These are phyloP conservation scores for Monosporascus cannonballus DNA, from an alignment of 2,329 filamentous ascomycete species.

Conservation along the genomic window DNA sequence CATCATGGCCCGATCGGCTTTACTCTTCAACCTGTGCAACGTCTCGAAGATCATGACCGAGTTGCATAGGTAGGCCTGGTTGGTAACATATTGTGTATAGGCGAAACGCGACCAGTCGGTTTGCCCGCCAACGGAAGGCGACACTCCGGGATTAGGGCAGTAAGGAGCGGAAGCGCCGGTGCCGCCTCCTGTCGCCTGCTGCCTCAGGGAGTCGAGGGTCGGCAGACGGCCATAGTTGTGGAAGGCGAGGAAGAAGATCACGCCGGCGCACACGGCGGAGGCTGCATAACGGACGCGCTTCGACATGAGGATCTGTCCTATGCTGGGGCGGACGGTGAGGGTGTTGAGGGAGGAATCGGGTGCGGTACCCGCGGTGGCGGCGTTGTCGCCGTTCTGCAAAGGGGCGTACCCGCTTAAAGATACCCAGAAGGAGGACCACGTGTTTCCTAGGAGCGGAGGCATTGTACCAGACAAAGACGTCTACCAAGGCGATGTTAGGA, in stretches of 20 bases:
- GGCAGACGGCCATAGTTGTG: conserved; percentile 25
- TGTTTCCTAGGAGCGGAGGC: conserved; percentile 24
- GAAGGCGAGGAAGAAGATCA: conserved; percentile 22
- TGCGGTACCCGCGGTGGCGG: conserved; percentile 8
- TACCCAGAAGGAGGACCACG: conserved; percentile 22
- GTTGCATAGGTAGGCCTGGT: conserved; percentile 42
- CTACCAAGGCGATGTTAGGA: background rate
- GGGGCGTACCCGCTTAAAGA: conserved; percentile 20
- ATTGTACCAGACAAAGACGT: conserved; percentile 5
- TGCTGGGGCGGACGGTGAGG: conserved; percentile 19
- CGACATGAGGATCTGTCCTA: conserved; percentile 30
- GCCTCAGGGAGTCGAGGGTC: conserved; percentile 19
- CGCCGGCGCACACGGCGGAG: conserved; percentile 16
- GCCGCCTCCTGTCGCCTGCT: conserved; percentile 4
- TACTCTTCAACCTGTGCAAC: conserved; percentile 34
- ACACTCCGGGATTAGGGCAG: conserved; percentile 17
- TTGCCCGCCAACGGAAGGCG: conserved; percentile 15
- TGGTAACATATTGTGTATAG: conserved; percentile 44
- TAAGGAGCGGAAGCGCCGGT: conserved; percentile 9
- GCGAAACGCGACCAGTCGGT: conserved; percentile 39
- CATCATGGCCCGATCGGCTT: conserved; percentile 39
- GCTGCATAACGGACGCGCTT: conserved; percentile 25
- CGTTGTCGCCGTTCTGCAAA: conserved; percentile 16
- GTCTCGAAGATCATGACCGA: conserved; percentile 45
- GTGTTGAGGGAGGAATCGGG: conserved; percentile 20